These are phyloP conservation scores for Reutealis trisperma DNA, from an alignment of 345 rosid genomes.

Conservation along the genomic window DNA sequence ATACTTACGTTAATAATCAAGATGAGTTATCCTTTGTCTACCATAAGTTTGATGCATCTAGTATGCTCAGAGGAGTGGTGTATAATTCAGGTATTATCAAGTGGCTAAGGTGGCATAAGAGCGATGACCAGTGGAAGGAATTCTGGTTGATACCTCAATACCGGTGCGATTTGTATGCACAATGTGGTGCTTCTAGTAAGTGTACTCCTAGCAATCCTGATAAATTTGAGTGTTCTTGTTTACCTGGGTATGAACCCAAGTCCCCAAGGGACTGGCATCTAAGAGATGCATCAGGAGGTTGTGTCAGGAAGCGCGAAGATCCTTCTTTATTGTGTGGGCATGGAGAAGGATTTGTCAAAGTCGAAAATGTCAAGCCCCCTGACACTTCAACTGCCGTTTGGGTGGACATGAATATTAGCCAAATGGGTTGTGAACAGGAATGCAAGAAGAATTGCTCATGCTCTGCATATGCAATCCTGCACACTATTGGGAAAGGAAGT, in stretches of 20 bases:
- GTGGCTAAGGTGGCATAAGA: not conserved
- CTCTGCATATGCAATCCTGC: slow-evolving; percentile 8
- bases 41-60: not conserved
- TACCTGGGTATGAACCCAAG: slow-evolving; percentile 15
- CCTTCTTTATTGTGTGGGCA: not conserved
- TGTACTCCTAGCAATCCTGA: slow-evolving; percentile 6
- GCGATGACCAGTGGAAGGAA: not conserved
- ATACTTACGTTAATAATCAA: not conserved
- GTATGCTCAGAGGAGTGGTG: not conserved
- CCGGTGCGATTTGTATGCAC: slow-evolving; percentile 10
- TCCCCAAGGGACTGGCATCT: slow-evolving; percentile 1
- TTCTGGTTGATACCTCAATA: not conserved
- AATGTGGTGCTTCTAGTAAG: slow-evolving; percentile 6
- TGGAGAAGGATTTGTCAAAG: slow-evolving; percentile 24
- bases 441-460: slow-evolving; percentile 17
- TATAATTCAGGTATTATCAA: slow-evolving; percentile 15
- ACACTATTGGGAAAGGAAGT: not conserved
- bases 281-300: slow-evolving; percentile 11
- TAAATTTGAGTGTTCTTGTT: slow-evolving; percentile 11
- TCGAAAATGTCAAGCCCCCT: slow-evolving; percentile 5
- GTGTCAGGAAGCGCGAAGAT: slow-evolving; percentile 6
- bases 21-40: not conserved
- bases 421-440: not conserved
- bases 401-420: slow-evolving; percentile 6
- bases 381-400: slow-evolving; percentile 12